Evolutionary conservation across 148 eudicot genomes (phyloP), one percentile per base, ranked within the genome.

Genomic region (Vaccinium corymbosum): DNA sequence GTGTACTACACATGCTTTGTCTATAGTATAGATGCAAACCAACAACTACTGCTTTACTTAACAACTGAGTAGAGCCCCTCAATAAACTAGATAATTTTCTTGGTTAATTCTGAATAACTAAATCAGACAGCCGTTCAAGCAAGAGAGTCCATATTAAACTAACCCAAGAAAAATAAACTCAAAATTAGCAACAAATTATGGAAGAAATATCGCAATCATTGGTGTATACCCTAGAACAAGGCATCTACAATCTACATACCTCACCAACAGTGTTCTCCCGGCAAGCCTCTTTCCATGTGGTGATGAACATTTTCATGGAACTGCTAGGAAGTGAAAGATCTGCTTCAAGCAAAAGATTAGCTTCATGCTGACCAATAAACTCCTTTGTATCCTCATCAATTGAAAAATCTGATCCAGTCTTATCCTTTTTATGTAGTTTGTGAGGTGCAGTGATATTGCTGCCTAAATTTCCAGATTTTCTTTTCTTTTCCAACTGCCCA

Each of bases 241-340:
- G 32, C 71, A n/a, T 62, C 8, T 1, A 16, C 25, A 9, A 66
- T 29, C 15, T 48, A 83, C 84, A 89, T 91, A 97, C 99, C 99
- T 91, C 90, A 51, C 87, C 66, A 25, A 93, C 90, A 83, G 81
- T 80, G 84, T 92, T 89, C 83, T 59, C 90, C 79, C 79, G 88
- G 85, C 98, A 94, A 57, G 93, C 93, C 76, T 94, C 97, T 89
- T 93, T 97, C 99, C 99, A 97, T 32, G 90, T 90, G 75, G 92
- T 89, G 84, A 97, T 83, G 87, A 97, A 97, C 86, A 88, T 86
- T 86, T 86, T 84, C 81, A 92, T 86, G 73, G 94, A 90, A 81
- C 91, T 90, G 59, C 85, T 80, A 42, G 79, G 85, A 82, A 90
- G 86, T 7, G 89, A 88, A 76, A 78, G 72, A 81, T 84, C 91